Evolutionary conservation across 352 stramenopile species (phyloP).

Genomic region (Phytophthora litchii): DNA sequence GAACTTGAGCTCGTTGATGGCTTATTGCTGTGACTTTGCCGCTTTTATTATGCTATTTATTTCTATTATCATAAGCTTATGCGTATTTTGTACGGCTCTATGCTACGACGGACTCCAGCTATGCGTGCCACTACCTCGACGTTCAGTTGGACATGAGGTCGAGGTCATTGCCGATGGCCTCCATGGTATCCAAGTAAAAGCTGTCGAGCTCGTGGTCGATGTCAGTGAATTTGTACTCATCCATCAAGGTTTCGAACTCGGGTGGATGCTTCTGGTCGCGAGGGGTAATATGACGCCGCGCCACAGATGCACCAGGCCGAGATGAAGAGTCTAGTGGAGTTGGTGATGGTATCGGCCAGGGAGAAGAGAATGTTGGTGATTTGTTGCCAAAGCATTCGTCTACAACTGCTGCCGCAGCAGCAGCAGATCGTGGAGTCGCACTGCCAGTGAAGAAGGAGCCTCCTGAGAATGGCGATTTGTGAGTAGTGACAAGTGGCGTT

Average conservation of each 20-base stretch:
- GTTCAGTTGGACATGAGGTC: conserved; percentile 65
- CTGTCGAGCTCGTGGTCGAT: conserved; percentile 84
- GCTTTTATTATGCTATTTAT: conserved; percentile 3
- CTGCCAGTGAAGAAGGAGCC: conserved; percentile 25
- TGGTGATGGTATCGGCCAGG: conserved; percentile 25
- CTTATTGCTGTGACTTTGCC: conserved; percentile 14
- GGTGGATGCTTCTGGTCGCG: conserved; percentile 50
- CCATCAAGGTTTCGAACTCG: conserved; percentile 76
- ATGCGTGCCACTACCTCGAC: conserved; percentile 1
- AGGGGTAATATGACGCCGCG: conserved; percentile 30
- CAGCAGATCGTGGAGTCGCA: conserved; percentile 24
- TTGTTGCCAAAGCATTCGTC: conserved; percentile 64
- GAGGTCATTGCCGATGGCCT: conserved; percentile 61
- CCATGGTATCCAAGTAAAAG: conserved; percentile 81
- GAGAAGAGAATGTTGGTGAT: conserved; percentile 32
- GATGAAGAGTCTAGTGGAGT: conserved; percentile 17
- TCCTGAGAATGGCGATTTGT: conserved; percentile 30
- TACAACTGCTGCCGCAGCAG: conserved; percentile 38
- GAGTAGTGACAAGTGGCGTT: conserved; percentile 12
- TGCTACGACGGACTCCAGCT: conserved; percentile 22
- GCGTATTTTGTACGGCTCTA: conserved; percentile 29
- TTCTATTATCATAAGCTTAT: conserved; percentile 28
- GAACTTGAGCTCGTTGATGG: background rate
- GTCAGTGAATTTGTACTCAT: conserved; percentile 83
- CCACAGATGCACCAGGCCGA: conserved; percentile 7